Evolutionary conservation across 257 asterid species (phyloP).

Genomic region (Gentiana straminea): DNA sequence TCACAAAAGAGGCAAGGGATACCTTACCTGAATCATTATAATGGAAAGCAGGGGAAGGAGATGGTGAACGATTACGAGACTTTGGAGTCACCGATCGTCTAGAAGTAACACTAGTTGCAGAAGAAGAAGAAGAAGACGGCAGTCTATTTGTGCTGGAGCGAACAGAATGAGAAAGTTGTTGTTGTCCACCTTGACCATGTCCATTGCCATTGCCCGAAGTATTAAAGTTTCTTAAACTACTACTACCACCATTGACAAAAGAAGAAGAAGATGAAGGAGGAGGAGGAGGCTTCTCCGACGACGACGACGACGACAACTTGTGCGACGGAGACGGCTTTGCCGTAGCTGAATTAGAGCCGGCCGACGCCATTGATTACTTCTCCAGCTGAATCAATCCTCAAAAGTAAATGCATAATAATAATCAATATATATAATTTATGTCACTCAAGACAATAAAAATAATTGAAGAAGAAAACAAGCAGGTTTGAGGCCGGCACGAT

Average conservation of each 20-base stretch:
- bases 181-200: conserved; percentile 10
- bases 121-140: conserved; percentile 13
- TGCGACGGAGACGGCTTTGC: conserved; percentile 26
- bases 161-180: conserved; percentile 23
- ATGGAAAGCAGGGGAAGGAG: conserved; percentile 22
- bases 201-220: background rate
- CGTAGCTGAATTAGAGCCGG: background rate
- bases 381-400: background rate
- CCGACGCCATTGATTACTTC: conserved; percentile 6
- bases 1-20: conserved; percentile 16
- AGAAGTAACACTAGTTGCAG: conserved; percentile 18
- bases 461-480: conserved; percentile 1
- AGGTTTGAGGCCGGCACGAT: conserved; percentile 64
- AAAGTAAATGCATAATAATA: background rate
- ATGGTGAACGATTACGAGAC: conserved; percentile 47
- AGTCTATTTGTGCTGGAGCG: conserved; percentile 21
- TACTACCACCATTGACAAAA: background rate
- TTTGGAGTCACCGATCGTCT: conserved; percentile 77
- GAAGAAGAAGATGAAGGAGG: conserved; percentile 17
- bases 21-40: conserved; percentile 45
- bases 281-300: conserved; percentile 32
- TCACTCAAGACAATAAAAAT: background rate
- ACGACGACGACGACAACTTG: conserved; percentile 12
- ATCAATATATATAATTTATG: background rate
- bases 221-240: conserved; percentile 21